These are phyloP conservation scores for Posidonia oceanica DNA, from an alignment of 116 monocot species.

Conservation along the genomic window DNA sequence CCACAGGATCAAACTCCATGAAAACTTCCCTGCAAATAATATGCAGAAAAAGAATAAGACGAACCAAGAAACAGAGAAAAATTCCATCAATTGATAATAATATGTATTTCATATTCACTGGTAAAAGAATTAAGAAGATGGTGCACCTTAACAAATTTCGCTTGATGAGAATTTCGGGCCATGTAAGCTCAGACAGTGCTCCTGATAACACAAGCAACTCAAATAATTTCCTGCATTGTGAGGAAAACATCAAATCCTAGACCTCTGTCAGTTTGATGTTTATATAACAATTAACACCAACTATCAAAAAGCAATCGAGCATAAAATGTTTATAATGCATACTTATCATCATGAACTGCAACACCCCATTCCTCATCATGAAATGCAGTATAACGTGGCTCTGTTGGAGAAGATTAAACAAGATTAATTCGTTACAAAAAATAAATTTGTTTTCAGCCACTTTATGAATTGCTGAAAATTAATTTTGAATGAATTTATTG, in stretches of 20 bases:
- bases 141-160: conserved; percentile 73
- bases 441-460: too few relatives aligned
- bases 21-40: conserved; percentile 65
- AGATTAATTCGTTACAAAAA: too few relatives aligned
- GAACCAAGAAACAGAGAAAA: too few relatives aligned
- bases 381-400: conserved; percentile 33
- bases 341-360: conserved; percentile 67
- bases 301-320: neutral
- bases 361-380: conserved; percentile 76
- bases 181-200: conserved; percentile 83
- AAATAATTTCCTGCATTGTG: conserved; percentile 68
- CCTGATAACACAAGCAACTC: conserved; percentile 81
- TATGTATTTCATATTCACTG: too few relatives aligned
- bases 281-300: neutral
- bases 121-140: neutral
- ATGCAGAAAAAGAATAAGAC: too few relatives aligned
- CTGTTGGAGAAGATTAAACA: neutral
- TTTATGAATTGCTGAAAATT: too few relatives aligned
- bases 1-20: conserved; percentile 71
- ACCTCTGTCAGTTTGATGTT: conserved; percentile 3
- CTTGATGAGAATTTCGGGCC: conserved; percentile 79
- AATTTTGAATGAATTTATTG: too few relatives aligned
- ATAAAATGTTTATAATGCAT: neutral
- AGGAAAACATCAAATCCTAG: conserved; percentile 6
- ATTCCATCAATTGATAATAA: too few relatives aligned